phyloP scores from a whole-genome alignment of 1,139 yeast species.

The Yamadazyma diospyri region DNA sequence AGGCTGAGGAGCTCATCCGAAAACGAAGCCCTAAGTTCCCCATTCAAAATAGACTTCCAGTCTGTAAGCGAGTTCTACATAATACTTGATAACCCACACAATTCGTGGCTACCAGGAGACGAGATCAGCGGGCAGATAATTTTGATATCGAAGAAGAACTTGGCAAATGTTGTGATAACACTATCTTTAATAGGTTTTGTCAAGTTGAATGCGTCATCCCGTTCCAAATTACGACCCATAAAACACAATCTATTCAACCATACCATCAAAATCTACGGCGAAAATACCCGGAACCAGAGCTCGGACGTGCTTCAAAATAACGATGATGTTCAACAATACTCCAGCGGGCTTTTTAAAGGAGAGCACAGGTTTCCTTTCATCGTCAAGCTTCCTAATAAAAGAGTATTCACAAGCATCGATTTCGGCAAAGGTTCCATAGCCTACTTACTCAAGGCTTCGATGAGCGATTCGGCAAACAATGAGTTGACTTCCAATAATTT shows the following conservation, averaged over 20 bases:
- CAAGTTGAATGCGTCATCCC: constrained; percentile 50
- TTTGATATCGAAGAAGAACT: constrained; percentile 51
- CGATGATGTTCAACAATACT: constrained; percentile 21
- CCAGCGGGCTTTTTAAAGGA: constrained; percentile 63
- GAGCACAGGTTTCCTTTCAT: constrained; percentile 87
- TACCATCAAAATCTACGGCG: constrained; percentile 66
- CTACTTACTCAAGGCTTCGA: constrained; percentile 58
- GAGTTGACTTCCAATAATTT: constrained; percentile 10
- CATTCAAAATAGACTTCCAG: constrained; percentile 39
- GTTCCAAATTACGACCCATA: constrained; percentile 48
- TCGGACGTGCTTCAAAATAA: neutral
- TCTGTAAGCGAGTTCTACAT: constrained; percentile 65
- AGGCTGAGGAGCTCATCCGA: constrained; percentile 13
- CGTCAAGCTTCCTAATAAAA: constrained; percentile 68
- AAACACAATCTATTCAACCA: constrained; percentile 60
- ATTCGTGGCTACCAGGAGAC: constrained; percentile 64
- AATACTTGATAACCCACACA: constrained; percentile 69
- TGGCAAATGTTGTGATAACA: constrained; percentile 51
- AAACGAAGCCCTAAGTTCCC: constrained; percentile 6
- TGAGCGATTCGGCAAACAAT: constrained; percentile 27
- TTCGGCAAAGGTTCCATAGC: constrained; percentile 85
- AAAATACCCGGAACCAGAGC: constrained; percentile 11
- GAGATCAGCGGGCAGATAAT: constrained; percentile 63
- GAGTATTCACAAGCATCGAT: constrained; percentile 70
- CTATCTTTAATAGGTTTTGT: constrained; percentile 55